Evolutionary conservation across 2,329 filamentous ascomycete species (phyloP), one percentile per base, ranked within the genome.

Genomic region (Xylariaceae sp.): DNA sequence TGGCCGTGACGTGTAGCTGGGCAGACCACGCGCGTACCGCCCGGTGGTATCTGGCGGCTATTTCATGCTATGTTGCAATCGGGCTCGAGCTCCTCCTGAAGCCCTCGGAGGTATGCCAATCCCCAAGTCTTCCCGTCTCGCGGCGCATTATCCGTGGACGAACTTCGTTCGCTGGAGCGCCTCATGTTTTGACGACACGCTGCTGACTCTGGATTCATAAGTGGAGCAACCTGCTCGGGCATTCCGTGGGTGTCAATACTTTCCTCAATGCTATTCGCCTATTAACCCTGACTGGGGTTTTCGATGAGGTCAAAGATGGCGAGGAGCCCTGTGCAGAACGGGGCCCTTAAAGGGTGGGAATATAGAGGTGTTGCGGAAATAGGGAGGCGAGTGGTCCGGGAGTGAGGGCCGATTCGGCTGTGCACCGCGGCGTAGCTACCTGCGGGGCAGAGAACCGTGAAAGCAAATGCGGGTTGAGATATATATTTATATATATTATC

Each of bases 221-320:
- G 36, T 71, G 69, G 68, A 70, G 70, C 41, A 59, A 62, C 18
- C 60, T 68, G 56, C 41, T 69, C 9, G 61, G 59, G 57, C 65
- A 64, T 8, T 63, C 59, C 40, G 57, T 70, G 10, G 65, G 55
- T 2, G 65, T 53, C 1, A 68, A 66, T 43, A 53, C 48, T 2
- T 56, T 63, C 10, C 40, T 71, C 46, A 69, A 71, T 45, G 52
- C 62, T 16, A 19, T 64, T 12, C 61, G 68, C 30, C 63, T 62
- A 58, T 16, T 54, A 34, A 68, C 67, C 5, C 29, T 69, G 30
- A 19, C 61, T 37, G 68, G 64, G 1, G 55, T 43, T 29, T 69
- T 69, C 49, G 67, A 66, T 15, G 19, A 46, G 8, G 36, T 64
- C 12, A 39, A 47, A 49, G 58, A 55, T 19, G n/a, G 18, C 12